Evolutionary conservation across 106 monocot genomes (phyloP), one percentile per base, ranked within the genome.

Genomic region (Allium cepa): DNA sequence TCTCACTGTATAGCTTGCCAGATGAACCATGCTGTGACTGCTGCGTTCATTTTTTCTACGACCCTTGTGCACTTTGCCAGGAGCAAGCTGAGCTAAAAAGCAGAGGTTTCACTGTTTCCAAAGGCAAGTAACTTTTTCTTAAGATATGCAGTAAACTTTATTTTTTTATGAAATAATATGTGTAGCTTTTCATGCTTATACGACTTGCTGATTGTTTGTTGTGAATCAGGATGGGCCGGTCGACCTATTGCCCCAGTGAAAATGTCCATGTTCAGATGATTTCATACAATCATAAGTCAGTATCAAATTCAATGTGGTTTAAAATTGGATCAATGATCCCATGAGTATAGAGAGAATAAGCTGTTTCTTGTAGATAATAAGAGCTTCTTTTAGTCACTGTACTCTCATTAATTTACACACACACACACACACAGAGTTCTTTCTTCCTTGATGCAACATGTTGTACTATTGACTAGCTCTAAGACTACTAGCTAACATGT

Each of bases 1-100:
- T n/a, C n/a, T n/a, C n/a, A n/a, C n/a, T n/a, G 27, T 75, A 45
- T 53, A 60, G 60, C n/a, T 61, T 75, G 15, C 60, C 50, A 8
- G 15, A 17, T 1, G 60, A 67, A 46, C 75, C 75, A 49, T 75
- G 75, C n/a, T 60, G 36, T 26, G 75, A 75, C 26, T 75, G 75
- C 50, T 59, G 67, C 17, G 75, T 75, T 11, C 75, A 75, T 52
- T 68, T 75, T 47, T 75, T 48, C 17, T 75, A 67, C 18, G 75
- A 68, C 10, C 51, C 67, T 36, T 75, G 67, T 53, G 75, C 75
- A 10, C 67, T 75, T 7, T 75, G 75, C 60, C 75, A 75, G 53
- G 75, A 75, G 26, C 51, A 75, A 13, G 67, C 75, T 9, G 67
- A 68, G 15, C 59, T 68, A 1, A n/a, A 68, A 51, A 60, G 18